Evolutionary conservation across 2,329 filamentous ascomycete species (phyloP).

Genomic region (Chrysoporthe austroafricana): DNA sequence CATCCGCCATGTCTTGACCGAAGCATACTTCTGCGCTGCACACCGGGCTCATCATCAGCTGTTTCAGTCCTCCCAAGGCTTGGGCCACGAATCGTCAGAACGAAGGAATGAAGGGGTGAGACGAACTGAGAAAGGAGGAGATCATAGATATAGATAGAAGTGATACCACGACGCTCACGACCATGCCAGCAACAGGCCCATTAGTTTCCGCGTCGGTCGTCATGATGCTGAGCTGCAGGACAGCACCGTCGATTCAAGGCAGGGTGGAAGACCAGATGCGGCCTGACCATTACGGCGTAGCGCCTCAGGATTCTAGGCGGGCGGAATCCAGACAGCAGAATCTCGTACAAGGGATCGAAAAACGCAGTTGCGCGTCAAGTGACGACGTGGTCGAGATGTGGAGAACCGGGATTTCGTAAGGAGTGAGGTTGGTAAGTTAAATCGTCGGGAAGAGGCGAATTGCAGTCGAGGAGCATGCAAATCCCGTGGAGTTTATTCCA

Average conservation of each 20-base stretch:
- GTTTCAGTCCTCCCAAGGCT: too few relatives aligned
- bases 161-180: slow-evolving; percentile 22
- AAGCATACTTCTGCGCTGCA: slow-evolving; percentile 43
- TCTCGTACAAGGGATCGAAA: too few relatives aligned
- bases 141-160: slow-evolving; percentile 30
- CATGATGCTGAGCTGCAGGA: not conserved
- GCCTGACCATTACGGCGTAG: too few relatives aligned
- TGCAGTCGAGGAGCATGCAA: not conserved
- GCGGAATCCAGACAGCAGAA: too few relatives aligned
- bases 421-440: not conserved
- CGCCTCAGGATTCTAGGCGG: too few relatives aligned
- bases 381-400: not conserved
- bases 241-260: not conserved
- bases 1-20: slow-evolving; percentile 44
- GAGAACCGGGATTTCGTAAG: not conserved
- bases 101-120: slow-evolving; percentile 16
- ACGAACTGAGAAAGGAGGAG: slow-evolving; percentile 28
- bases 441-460: not conserved
- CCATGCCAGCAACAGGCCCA: slow-evolving; percentile 11
- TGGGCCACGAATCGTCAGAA: slow-evolving; percentile 10
- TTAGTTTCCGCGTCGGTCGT: not conserved
- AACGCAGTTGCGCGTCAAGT: too few relatives aligned
- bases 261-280: not conserved
- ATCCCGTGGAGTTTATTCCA: not conserved
- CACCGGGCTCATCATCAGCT: not conserved